Evolutionary conservation across 805 yeast genomes (phyloP).

Genomic region (Candida nanaspora): DNA sequence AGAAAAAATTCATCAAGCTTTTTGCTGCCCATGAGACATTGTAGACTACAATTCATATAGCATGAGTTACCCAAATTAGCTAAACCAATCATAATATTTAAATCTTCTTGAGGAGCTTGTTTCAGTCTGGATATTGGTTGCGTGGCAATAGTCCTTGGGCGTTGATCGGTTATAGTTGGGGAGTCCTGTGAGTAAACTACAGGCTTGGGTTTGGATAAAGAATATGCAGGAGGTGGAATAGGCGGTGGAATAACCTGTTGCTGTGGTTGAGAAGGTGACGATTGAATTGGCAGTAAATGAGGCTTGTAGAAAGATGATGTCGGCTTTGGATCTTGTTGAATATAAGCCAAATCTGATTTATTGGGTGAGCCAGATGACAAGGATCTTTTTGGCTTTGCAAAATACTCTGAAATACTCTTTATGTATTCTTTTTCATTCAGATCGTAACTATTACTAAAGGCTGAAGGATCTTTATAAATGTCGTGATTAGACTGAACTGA

Average conservation of each 20-base stretch:
- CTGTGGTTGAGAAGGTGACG: neutral
- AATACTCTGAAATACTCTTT: constrained; percentile 15
- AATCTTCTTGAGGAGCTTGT: constrained; percentile 3
- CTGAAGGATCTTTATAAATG: neutral
- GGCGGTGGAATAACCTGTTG: neutral
- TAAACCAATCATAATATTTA: constrained; percentile 55
- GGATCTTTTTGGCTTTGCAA: constrained; percentile 4
- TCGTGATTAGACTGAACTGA: neutral
- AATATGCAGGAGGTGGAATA: constrained; percentile 1
- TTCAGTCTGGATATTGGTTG: neutral
- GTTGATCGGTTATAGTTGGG: constrained; percentile 3
- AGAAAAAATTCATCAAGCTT: constrained; percentile 58
- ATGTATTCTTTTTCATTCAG: constrained; percentile 10
- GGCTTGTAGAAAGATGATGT: neutral
- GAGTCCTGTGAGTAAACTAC: constrained; percentile 10
- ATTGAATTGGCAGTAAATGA: neutral
- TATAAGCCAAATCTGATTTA: neutral
- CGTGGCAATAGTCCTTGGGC: neutral
- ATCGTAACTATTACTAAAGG: neutral
- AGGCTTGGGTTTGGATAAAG: constrained; percentile 16
- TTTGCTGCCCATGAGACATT: constrained; percentile 72
- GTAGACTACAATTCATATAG: constrained; percentile 87
- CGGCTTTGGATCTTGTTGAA: too few relatives aligned
- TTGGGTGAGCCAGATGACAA: neutral
- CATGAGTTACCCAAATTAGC: constrained; percentile 85